These are phyloP conservation scores for Claviceps arundinis DNA, from an alignment of 2,329 filamentous ascomycete genomes.

Conservation along the genomic window DNA sequence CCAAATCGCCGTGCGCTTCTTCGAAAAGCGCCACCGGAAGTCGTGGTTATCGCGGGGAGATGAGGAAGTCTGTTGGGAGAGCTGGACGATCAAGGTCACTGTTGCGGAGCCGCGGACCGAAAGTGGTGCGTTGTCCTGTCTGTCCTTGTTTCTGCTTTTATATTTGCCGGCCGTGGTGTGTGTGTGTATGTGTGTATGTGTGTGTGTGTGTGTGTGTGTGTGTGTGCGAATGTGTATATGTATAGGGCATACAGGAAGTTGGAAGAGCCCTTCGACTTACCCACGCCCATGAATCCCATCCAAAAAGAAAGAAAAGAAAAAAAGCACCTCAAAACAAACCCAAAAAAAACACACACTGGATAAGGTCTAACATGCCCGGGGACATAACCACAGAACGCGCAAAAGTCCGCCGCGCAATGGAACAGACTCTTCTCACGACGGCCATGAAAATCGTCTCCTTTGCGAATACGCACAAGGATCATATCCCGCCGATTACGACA, in stretches of 20 bases:
- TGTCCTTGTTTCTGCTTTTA: not conserved
- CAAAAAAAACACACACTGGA: not conserved
- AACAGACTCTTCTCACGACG: conserved; percentile 73
- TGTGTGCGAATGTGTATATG: too few relatives aligned
- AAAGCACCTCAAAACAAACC: not conserved
- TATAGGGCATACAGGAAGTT: too few relatives aligned
- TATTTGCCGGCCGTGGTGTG: too few relatives aligned
- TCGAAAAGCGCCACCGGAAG: conserved; percentile 80
- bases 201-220: too few relatives aligned
- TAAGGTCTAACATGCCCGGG: too few relatives aligned
- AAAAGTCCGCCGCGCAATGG: conserved; percentile 84
- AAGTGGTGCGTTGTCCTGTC: conserved; percentile 47
- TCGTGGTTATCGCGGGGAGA: conserved; percentile 68
- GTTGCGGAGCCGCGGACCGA: conserved; percentile 82
- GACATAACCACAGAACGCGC: conserved; percentile 48
- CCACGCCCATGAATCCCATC: not conserved
- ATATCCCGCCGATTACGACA: conserved; percentile 93
- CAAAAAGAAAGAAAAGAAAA: not conserved
- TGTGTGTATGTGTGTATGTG: too few relatives aligned
- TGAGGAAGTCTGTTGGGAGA: conserved; percentile 94
- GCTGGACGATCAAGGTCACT: conserved; percentile 89
- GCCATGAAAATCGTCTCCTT: conserved; percentile 82
- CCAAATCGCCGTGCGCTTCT: conserved; percentile 80
- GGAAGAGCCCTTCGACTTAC: too few relatives aligned
- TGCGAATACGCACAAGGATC: conserved; percentile 80